Conservation (phyloP, 1,284 basidiomycete species). For the Exsudoporus floridanus region DNA sequence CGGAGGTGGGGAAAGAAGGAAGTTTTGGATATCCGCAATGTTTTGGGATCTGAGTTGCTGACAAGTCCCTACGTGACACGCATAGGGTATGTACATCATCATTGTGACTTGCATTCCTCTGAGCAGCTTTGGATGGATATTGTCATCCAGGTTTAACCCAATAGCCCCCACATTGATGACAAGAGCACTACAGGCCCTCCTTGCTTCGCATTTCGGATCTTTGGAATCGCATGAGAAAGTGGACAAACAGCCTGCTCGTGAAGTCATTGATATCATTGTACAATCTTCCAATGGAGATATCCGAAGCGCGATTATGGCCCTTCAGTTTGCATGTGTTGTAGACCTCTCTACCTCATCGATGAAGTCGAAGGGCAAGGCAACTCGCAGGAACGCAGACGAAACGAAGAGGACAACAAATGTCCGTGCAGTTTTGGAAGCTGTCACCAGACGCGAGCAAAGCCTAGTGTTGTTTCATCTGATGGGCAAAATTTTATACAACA, state of each 20-base stretch:
- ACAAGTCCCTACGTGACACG: conserved; percentile 67
- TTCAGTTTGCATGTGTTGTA: conserved; percentile 76
- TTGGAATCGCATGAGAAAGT: conserved; percentile 1
- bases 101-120: not conserved
- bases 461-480: conserved; percentile 90
- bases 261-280: conserved; percentile 73
- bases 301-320: conserved; percentile 86
- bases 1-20: conserved; percentile 45
- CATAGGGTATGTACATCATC: conserved; percentile 57
- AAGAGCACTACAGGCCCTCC: conserved; percentile 71
- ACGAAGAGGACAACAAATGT: conserved; percentile 14
- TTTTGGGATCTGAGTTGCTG: conserved; percentile 62
- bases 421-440: conserved; percentile 56
- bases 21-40: conserved; percentile 66
- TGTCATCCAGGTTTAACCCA: conserved; percentile 74
- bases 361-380: conserved; percentile 28
- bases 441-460: conserved; percentile 82
- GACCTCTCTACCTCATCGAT: conserved; percentile 30
- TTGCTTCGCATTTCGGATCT: conserved; percentile 49
- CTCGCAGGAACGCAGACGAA: conserved; percentile 29
- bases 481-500: conserved; percentile 94
- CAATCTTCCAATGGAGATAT: conserved; percentile 87
- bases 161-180: conserved; percentile 85
- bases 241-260: conserved; percentile 50
- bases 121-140: conserved; percentile 3